phyloP scores from a whole-genome alignment of 2,329 filamentous ascomycete species.

The Exserohilum turcica region DNA sequence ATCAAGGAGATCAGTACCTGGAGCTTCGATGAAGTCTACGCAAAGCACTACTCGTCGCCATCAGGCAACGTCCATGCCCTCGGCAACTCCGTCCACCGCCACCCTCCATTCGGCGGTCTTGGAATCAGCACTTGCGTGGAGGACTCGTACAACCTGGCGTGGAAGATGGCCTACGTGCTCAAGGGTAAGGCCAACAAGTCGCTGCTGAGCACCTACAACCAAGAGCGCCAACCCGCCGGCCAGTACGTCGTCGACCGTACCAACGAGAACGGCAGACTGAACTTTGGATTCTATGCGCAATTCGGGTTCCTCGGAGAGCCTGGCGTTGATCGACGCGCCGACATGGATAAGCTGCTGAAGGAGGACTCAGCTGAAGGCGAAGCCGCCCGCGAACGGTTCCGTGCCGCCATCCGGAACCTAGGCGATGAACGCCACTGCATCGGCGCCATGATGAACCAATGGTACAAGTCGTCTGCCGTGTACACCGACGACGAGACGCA shows the following conservation, averaged over 20 bases:
- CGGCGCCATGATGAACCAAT: constrained; percentile 13
- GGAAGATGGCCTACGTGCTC: constrained; percentile 50
- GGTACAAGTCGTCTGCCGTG: constrained; percentile 5
- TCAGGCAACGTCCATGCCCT: constrained; percentile 7
- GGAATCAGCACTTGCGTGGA: constrained; percentile 73
- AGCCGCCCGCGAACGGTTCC: background rate
- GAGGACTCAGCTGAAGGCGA: constrained; percentile 3
- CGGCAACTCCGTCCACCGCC: constrained; percentile 43
- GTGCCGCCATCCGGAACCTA: background rate
- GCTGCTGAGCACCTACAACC: constrained; percentile 1
- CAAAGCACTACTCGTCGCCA: background rate
- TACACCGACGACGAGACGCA: constrained; percentile 4
- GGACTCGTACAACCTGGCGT: constrained; percentile 61
- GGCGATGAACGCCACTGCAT: constrained; percentile 5
- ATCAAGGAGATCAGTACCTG: constrained; percentile 7
- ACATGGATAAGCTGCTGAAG: background rate
- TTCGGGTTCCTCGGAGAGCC: background rate
- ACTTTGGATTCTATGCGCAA: constrained; percentile 4
- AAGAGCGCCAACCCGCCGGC: constrained; percentile 8
- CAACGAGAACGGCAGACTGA: constrained; percentile 6
- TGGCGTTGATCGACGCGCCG: background rate
- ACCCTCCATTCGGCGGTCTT: constrained; percentile 65
- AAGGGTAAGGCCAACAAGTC: constrained; percentile 3
- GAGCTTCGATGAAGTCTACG: constrained; percentile 10
- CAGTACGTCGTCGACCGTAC: constrained; percentile 8